A percentile compares a stretch with the other conserved stretches of the same genome.
These are phyloP conservation scores for Pythium coloratum DNA, from an alignment of 352 stramenopile genomes.

Conservation along the genomic window DNA sequence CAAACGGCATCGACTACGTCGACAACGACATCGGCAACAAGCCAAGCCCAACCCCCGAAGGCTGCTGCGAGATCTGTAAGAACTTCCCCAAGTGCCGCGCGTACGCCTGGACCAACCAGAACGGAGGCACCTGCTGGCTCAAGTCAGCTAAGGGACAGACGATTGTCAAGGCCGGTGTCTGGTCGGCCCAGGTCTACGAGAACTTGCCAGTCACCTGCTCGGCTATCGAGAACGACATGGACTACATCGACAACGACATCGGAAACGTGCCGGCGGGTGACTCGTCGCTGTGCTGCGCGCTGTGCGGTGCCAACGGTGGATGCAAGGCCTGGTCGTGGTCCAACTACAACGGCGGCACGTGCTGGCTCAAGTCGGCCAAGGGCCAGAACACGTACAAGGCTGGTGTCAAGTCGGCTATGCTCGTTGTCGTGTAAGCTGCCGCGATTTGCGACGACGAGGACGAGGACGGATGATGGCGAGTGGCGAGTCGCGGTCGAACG, in stretches of 20 bases:
- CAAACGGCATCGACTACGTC: background rate
- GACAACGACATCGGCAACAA: slow-evolving; percentile 10
- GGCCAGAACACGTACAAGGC: background rate
- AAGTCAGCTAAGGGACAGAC: slow-evolving; percentile 1
- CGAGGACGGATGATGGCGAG: no score
- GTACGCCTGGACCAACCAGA: no score
- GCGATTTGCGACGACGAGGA: no score
- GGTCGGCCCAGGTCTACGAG: background rate
- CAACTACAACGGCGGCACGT: slow-evolving; percentile 48
- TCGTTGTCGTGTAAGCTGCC: no score
- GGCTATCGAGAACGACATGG: background rate
- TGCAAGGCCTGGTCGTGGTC: slow-evolving; percentile 34
- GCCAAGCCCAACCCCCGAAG: background rate
- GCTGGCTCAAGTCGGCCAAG: slow-evolving; percentile 43
- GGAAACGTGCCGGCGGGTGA: background rate
- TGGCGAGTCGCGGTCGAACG: no score
- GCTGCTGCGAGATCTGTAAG: slow-evolving; percentile 41
- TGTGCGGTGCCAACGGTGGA: slow-evolving; percentile 1
- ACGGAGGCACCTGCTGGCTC: no score
- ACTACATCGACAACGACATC: slow-evolving; percentile 19
- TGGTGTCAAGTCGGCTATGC: background rate
- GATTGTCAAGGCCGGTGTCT: slow-evolving; percentile 12
- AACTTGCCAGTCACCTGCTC: background rate
- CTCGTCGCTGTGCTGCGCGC: slow-evolving; percentile 12
- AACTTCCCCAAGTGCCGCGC: slow-evolving; percentile 6